Evolutionary conservation across 78 protist species (phyloP), one percentile per base, ranked within the genome.

Genomic region (Dictyostelium brefeldianum): DNA sequence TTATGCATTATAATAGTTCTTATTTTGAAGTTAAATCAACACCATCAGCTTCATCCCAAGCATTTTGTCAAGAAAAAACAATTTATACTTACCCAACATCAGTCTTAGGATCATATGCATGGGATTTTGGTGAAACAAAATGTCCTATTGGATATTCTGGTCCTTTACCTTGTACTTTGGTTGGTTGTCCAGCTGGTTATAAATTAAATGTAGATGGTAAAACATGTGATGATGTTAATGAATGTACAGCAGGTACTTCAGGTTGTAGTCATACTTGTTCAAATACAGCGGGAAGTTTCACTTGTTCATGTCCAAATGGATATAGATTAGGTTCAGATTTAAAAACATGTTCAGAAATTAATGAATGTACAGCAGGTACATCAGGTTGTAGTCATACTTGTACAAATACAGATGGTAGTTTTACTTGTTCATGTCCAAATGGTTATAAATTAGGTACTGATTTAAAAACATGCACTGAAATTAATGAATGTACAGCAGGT

Each of bases 291-390:
- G 59, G 59, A n/a, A 9, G 62, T 74, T 74, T 74, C 43, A 25
- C 53, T n/a, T 74, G 80, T 47, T 74, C 80, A 22, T 74, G 80
- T 22, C n/a, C 47, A n/a, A 1, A 43, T 6, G 80, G 80, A 11
- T 74, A 74, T 74, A 5, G 36, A 47, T 48, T 74, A 1, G 11
- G 22, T 48, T 4, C 31, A 22, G 59, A 74, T 47, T 7, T 9
- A 22, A n/a, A 36, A 8, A 8, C 62, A 0, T 74, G 80, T 74
- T 7, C n/a, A 5, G 80, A 47, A 47, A 25, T 57, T 6, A 20
- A 74, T 48, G 80, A 74, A 74, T 74, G 80, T 74, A 10, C 62
- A 46, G 5, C 5, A 18, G 11, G 5, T 41, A 46, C 15, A 5
- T 53, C 27, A 43, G 54, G 54, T 6, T 71, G 78, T 71, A 25